Percentiles rank a stretch among this genome's conserved stretches.
These are phyloP conservation scores for Nothophaeocryptopus gaeumannii DNA, from an alignment of 2,329 filamentous ascomycete species.

Conservation along the genomic window DNA sequence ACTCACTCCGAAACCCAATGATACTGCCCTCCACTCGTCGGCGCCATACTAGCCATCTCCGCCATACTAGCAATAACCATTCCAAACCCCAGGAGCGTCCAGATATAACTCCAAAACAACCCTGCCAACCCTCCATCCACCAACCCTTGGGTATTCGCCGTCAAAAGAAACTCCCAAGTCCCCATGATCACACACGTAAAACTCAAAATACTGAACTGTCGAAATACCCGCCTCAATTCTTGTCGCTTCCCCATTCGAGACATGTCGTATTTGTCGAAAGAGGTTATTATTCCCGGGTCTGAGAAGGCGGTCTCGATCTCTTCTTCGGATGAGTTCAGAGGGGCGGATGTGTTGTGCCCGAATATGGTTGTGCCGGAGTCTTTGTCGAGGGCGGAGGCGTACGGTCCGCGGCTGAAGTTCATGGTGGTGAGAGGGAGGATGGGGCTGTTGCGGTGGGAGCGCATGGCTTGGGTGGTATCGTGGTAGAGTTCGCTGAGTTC, in stretches of 20 bases:
- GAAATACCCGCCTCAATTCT: constrained; percentile 50
- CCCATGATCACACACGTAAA: constrained; percentile 52
- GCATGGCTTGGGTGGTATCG: constrained; percentile 2
- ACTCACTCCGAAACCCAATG: constrained; percentile 8
- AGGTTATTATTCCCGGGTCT: constrained; percentile 17
- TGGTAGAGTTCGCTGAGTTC: constrained; percentile 6
- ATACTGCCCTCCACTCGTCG: constrained; percentile 27
- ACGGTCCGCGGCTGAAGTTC: too few relatives aligned
- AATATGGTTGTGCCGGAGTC: too few relatives aligned
- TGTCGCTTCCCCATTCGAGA: constrained; percentile 50
- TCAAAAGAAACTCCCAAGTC: constrained; percentile 52
- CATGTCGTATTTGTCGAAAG: constrained; percentile 43
- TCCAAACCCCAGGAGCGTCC: constrained; percentile 19
- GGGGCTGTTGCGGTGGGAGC: neutral
- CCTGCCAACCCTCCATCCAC: constrained; percentile 20
- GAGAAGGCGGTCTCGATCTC: constrained; percentile 13
- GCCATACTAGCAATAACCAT: constrained; percentile 27
- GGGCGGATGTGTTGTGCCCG: too few relatives aligned
- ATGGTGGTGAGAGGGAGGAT: too few relatives aligned
- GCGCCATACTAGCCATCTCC: constrained; percentile 33
- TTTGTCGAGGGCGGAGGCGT: too few relatives aligned
- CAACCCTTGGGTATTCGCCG: constrained; percentile 30
- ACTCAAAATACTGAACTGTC: constrained; percentile 49
- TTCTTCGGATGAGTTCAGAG: neutral
- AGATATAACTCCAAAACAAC: constrained; percentile 21